Percentiles rank a stretch among this genome's conserved stretches.
Conservation (phyloP, 192 early-diverging fungal species). For the Chytriomyces sp. region DNA sequence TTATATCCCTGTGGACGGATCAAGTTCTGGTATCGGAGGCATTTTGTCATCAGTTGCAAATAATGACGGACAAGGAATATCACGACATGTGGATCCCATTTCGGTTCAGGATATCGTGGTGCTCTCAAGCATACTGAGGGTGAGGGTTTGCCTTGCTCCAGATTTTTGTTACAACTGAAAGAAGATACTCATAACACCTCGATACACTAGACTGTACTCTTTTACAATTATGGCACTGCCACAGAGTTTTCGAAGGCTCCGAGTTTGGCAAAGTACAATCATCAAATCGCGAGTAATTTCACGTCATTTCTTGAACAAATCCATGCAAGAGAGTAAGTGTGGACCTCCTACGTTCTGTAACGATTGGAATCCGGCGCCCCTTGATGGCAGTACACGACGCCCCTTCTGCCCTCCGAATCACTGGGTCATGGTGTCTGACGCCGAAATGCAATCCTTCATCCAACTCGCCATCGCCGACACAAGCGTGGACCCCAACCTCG, state of each 20-base stretch:
- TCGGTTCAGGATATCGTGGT: slow-evolving; percentile 55
- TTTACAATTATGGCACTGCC: slow-evolving; percentile 72
- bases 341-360: neutral
- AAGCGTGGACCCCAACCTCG: neutral
- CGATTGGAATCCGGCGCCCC: neutral
- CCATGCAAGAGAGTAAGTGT: slow-evolving; percentile 70
- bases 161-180: slow-evolving; percentile 11
- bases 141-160: slow-evolving; percentile 36
- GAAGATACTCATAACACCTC: slow-evolving; percentile 29
- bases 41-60: slow-evolving; percentile 71
- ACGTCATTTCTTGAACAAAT: slow-evolving; percentile 74
- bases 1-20: slow-evolving; percentile 51
- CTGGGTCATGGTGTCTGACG: slow-evolving; percentile 63
- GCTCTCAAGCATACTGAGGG: slow-evolving; percentile 56
- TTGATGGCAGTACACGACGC: slow-evolving; percentile 56
- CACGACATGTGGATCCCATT: slow-evolving; percentile 53
- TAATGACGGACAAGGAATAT: slow-evolving; percentile 87
- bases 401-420: slow-evolving; percentile 67
- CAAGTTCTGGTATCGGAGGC: slow-evolving; percentile 74
- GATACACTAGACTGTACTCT: slow-evolving; percentile 66
- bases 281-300: slow-evolving; percentile 28
- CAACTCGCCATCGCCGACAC: slow-evolving; percentile 54
- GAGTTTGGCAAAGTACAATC: neutral
- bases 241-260: neutral
- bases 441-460: slow-evolving; percentile 64